A percentile compares a stretch with the other conserved stretches of the same genome.
phyloP scores from a whole-genome alignment of 2,329 filamentous ascomycete genomes.

The Penicillium sp. region DNA sequence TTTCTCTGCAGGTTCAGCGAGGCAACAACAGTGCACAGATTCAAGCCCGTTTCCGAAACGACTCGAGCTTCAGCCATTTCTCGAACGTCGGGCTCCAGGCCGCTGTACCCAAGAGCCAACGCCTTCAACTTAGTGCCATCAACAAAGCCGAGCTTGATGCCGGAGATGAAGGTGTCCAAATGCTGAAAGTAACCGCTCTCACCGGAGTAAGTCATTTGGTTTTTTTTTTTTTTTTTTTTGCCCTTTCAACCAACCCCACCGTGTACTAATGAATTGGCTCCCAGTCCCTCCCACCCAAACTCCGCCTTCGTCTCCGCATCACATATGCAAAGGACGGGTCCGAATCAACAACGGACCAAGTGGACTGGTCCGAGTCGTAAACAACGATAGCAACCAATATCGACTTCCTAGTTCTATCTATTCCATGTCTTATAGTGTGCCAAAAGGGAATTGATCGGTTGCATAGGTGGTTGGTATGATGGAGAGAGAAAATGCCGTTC shows the following conservation, averaged over 20 bases:
- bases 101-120: conserved; percentile 95
- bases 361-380: conserved; percentile 89
- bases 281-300: conserved; percentile 70
- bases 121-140: conserved; percentile 88
- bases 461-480: conserved; percentile 4
- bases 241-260: conserved; percentile 25
- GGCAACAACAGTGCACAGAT: conserved; percentile 80
- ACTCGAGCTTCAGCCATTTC: conserved; percentile 66
- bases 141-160: conserved; percentile 76
- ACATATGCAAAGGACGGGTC: conserved; percentile 74
- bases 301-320: conserved; percentile 85
- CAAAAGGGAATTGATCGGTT: conserved; percentile 6
- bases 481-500: neutral
- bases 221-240: conserved; percentile 5
- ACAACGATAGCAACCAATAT: neutral
- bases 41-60: conserved; percentile 82
- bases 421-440: conserved; percentile 6
- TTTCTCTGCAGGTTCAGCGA: conserved; percentile 83
- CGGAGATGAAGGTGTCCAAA: conserved; percentile 83
- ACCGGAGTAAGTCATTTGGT: conserved; percentile 78
- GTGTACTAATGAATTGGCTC: conserved; percentile 26
- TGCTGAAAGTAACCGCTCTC: conserved; percentile 83
- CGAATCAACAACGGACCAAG: conserved; percentile 81
- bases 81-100: conserved; percentile 85
- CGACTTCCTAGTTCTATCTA: neutral